Evolutionary conservation across 192 early-diverging fungal species (phyloP).

Genomic region (Coemansia javaensis): DNA sequence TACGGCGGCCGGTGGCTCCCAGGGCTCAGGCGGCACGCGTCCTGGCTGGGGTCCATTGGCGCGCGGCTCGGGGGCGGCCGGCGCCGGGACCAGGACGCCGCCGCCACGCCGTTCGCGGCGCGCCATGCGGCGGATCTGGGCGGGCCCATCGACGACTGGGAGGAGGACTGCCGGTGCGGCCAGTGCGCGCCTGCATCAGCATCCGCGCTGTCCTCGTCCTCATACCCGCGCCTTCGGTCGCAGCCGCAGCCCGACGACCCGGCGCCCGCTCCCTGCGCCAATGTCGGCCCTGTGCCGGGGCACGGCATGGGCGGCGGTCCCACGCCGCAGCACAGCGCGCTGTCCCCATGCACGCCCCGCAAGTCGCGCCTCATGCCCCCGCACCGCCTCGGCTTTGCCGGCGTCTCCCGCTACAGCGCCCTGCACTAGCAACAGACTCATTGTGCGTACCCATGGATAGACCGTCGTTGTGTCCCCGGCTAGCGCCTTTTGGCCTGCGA

Average conservation of each 20-base stretch:
- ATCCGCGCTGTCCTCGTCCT: background rate
- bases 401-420: slow-evolving; percentile 6
- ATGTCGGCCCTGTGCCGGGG: slow-evolving; percentile 5
- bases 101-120: slow-evolving; percentile 2
- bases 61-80: slow-evolving; percentile 6
- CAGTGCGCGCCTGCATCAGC: background rate
- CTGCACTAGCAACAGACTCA: background rate
- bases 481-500: slow-evolving; percentile 6
- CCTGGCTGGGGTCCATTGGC: slow-evolving; percentile 34
- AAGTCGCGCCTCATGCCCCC: slow-evolving; percentile 31
- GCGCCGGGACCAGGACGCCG: background rate
- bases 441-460: background rate
- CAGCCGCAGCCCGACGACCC: slow-evolving; percentile 34
- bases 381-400: slow-evolving; percentile 8
- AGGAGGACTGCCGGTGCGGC: background rate
- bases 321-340: too few species aligned
- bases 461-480: background rate
- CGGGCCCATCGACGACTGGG: background rate
- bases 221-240: slow-evolving; percentile 39
- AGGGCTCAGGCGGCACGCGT: slow-evolving; percentile 1
- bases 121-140: background rate
- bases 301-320: background rate
- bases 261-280: slow-evolving; percentile 15
- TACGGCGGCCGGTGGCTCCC: too few species aligned
- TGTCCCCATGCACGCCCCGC: slow-evolving; percentile 1